Percentiles rank a stretch among this genome's conserved stretches.
These are phyloP conservation scores for Orbilia quercus DNA, from an alignment of 2,329 filamentous ascomycete species.

Conservation along the genomic window DNA sequence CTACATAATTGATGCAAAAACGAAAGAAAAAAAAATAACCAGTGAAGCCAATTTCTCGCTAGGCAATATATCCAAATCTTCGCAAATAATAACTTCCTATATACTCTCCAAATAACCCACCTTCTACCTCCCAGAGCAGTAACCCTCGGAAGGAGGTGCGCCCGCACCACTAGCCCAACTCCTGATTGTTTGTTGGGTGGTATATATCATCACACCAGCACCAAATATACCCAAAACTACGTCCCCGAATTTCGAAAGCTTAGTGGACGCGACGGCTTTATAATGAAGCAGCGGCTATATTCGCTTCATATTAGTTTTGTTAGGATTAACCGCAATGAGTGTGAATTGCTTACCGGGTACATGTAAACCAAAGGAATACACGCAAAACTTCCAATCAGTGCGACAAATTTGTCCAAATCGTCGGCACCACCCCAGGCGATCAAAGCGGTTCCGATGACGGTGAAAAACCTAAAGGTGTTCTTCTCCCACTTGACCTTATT, in stretches of 20 bases:
- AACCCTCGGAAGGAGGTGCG: constrained; percentile 33
- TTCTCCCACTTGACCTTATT: constrained; percentile 99
- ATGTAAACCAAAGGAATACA: constrained; percentile 98
- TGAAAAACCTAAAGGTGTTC: constrained; percentile 93
- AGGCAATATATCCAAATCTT: neutral
- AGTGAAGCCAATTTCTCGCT: neutral
- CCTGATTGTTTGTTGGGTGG: constrained; percentile 83
- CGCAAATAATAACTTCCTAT: neutral
- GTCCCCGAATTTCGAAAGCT: constrained; percentile 76
- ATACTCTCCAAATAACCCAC: too few relatives aligned
- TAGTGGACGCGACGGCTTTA: constrained; percentile 72
- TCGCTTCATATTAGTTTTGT: constrained; percentile 34
- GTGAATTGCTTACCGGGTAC: constrained; percentile 78
- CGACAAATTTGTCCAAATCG: constrained; percentile 96
- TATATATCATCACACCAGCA: constrained; percentile 88
- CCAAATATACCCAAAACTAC: constrained; percentile 83
- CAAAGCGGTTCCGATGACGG: constrained; percentile 84
- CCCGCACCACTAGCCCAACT: constrained; percentile 75
- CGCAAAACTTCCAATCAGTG: constrained; percentile 94
- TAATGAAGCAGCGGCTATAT: constrained; percentile 82
- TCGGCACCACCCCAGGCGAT: constrained; percentile 94
- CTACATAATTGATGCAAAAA: too few relatives aligned
- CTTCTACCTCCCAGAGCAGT: constrained; percentile 28
- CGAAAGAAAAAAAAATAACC: neutral
- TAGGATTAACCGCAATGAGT: constrained; percentile 60